A percentile compares a stretch with the other conserved stretches of the same genome.
phyloP scores from a whole-genome alignment of 257 asterid species.

The Osmanthus fragrans region DNA sequence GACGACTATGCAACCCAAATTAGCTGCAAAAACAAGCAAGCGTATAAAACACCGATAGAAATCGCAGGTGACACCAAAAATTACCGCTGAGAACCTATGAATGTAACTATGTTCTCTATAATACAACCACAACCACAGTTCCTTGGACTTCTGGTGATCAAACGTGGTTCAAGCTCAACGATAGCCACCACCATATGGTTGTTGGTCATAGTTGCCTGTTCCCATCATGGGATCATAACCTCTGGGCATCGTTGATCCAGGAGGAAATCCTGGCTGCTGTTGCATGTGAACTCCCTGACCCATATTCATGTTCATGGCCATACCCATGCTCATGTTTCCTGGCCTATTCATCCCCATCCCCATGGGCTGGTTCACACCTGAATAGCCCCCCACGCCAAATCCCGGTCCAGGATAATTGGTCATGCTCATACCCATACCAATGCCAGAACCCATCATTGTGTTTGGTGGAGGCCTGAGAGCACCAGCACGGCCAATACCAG shows the following conservation, averaged over 20 bases:
- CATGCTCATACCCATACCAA: constrained; percentile 42
- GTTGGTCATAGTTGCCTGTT: constrained; percentile 63
- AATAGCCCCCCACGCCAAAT: constrained; percentile 40
- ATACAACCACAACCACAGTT: constrained; percentile 19
- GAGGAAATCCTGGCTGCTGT: constrained; percentile 67
- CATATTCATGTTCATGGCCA: constrained; percentile 3
- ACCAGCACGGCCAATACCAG: constrained; percentile 64
- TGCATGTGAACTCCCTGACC: constrained; percentile 51
- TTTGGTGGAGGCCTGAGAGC: constrained; percentile 63
- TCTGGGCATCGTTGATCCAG: constrained; percentile 53
- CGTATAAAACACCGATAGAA: neutral
- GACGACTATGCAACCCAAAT: neutral
- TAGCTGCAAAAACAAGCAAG: neutral
- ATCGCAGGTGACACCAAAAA: neutral
- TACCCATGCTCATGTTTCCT: neutral
- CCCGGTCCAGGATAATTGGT: constrained; percentile 22
- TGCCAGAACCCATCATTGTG: constrained; percentile 56
- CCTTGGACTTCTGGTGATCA: neutral
- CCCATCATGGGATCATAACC: constrained; percentile 75
- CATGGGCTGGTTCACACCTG: neutral
- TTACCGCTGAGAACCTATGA: neutral
- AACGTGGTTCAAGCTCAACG: constrained; percentile 35
- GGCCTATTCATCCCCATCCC: constrained; percentile 3
- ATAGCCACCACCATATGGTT: constrained; percentile 77
- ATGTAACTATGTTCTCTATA: constrained; percentile 18